Percentiles rank a stretch among this genome's conserved stretches.
These are phyloP conservation scores for Rhamnella rubrinervis DNA, from an alignment of 331 rosid genomes.

Conservation along the genomic window DNA sequence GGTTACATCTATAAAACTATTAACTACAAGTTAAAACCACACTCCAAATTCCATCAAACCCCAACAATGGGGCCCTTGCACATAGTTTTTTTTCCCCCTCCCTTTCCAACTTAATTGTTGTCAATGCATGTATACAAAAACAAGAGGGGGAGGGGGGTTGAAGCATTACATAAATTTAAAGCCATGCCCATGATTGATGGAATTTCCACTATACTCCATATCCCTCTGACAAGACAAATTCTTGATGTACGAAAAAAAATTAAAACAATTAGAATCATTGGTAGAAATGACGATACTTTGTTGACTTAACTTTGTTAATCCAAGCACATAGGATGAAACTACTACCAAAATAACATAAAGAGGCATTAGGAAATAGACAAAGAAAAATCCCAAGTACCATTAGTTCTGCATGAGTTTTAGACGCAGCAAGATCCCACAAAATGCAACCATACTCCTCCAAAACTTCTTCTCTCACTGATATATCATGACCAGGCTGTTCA, in stretches of 20 bases:
- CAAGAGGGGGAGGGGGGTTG: no score
- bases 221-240: no score
- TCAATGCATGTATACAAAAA: neutral
- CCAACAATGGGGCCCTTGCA: constrained; percentile 2
- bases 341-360: neutral
- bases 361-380: neutral
- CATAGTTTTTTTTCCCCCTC: neutral
- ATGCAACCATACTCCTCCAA: constrained; percentile 93
- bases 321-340: neutral
- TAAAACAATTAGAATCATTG: no score
- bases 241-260: no score
- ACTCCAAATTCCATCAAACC: neutral
- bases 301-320: neutral
- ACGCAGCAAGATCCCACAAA: constrained; percentile 90
- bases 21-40: neutral
- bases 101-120: neutral
- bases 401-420: constrained; percentile 77
- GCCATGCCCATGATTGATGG: no score
- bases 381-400: constrained; percentile 50
- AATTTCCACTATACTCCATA: no score
- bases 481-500: constrained; percentile 26
- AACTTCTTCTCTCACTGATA: constrained; percentile 34
- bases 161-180: no score
- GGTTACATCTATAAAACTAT: neutral
- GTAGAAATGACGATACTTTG: no score